Percentiles rank a stretch among this genome's conserved stretches.
phyloP scores from a whole-genome alignment of 108 stramenopile genomes.

The Licmophora abbreviata region DNA sequence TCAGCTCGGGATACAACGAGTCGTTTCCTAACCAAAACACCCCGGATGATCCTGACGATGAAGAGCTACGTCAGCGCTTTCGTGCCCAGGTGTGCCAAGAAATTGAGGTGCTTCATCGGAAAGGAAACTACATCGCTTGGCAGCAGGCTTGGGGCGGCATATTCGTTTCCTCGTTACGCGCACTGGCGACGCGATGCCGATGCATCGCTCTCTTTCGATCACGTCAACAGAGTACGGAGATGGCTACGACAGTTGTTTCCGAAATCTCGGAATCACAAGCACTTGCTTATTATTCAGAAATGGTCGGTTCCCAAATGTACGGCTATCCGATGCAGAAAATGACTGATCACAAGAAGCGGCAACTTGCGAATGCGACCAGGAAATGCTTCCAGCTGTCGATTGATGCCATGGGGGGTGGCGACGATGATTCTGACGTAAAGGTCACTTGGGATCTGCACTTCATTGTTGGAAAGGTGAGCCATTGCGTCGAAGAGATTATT shows the following conservation, averaged over 20 bases:
- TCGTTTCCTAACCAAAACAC: constrained; percentile 5
- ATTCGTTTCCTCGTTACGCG: constrained; percentile 58
- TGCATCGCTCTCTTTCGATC: constrained; percentile 36
- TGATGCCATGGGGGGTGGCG: constrained; percentile 15
- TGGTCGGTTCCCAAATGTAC: constrained; percentile 69
- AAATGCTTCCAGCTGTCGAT: constrained; percentile 50
- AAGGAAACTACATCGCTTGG: constrained; percentile 48
- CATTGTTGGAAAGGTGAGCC: constrained; percentile 73
- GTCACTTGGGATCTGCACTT: constrained; percentile 63
- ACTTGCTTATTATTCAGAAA: constrained; percentile 44
- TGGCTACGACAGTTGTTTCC: constrained; percentile 23
- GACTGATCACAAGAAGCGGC: constrained; percentile 42
- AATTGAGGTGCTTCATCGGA: constrained; percentile 29
- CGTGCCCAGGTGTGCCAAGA: constrained; percentile 24
- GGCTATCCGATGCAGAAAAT: constrained; percentile 65
- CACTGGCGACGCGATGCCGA: constrained; percentile 38
- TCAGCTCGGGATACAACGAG: constrained; percentile 6
- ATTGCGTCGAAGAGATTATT: neutral
- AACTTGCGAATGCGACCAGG: constrained; percentile 43
- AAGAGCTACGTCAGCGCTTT: neutral
- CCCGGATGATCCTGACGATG: neutral
- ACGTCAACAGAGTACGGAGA: constrained; percentile 20
- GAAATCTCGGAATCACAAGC: constrained; percentile 67
- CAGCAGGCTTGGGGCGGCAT: constrained; percentile 81
- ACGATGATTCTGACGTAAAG: constrained; percentile 20